Conservation (phyloP, 2,329 filamentous ascomycete species). For the Penicillium sp. region DNA sequence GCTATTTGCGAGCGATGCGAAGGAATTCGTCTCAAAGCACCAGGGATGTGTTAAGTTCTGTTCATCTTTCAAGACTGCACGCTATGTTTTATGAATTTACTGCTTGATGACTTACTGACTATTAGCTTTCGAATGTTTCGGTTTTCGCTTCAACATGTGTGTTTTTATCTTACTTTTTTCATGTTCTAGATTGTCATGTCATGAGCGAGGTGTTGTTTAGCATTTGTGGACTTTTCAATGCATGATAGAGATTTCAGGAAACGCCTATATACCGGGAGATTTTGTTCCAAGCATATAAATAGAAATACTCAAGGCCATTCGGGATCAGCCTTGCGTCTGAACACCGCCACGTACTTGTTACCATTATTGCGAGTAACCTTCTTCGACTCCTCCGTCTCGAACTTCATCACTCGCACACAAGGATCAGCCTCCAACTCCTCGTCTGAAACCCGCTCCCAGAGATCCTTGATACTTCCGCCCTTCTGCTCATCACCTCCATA, state of each 20-base stretch:
- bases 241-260: conserved; percentile 12
- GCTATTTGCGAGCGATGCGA: conserved; percentile 62
- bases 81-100: conserved; percentile 12
- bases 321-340: conserved; percentile 73
- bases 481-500: conserved; percentile 63
- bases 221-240: conserved; percentile 15
- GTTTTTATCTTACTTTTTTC: conserved; percentile 4
- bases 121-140: conserved; percentile 13
- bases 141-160: conserved; percentile 7
- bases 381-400: conserved; percentile 93
- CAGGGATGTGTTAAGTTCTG: conserved; percentile 23
- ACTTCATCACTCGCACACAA: conserved; percentile 60
- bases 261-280: conserved; percentile 12
- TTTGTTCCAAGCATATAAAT: conserved; percentile 3
- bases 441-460: conserved; percentile 69
- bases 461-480: conserved; percentile 53
- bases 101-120: conserved; percentile 14
- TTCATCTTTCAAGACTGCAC: conserved; percentile 1
- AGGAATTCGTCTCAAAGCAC: conserved; percentile 59
- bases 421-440: conserved; percentile 51
- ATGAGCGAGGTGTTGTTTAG: conserved; percentile 10
- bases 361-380: conserved; percentile 91
- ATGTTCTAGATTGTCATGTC: neutral
- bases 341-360: conserved; percentile 85
- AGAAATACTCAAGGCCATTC: conserved; percentile 52